Percentiles rank a stretch among this genome's conserved stretches.
These are phyloP conservation scores for Microsporum ferrugineum DNA, from an alignment of 2,329 filamentous ascomycete species.

Conservation along the genomic window DNA sequence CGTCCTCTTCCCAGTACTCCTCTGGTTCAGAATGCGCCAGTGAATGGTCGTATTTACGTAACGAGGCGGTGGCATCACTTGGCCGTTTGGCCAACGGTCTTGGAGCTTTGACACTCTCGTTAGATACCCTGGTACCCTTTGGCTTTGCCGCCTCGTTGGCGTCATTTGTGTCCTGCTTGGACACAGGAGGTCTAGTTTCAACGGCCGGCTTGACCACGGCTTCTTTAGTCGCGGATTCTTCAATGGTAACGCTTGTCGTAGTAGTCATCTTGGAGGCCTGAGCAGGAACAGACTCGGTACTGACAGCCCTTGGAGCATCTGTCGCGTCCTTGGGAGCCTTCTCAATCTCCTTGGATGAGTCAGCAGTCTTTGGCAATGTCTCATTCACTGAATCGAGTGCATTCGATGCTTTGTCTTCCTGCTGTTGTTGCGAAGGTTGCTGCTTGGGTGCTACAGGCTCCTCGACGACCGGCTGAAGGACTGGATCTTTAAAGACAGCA, in stretches of 20 bases:
- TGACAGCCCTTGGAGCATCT: not conserved
- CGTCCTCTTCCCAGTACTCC: constrained; percentile 65
- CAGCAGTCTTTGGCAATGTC: not conserved
- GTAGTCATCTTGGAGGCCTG: not conserved
- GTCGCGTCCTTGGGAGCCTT: not conserved
- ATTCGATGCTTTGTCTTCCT: not conserved
- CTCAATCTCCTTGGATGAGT: not conserved
- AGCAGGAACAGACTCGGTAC: not conserved
- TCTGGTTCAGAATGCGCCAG: constrained; percentile 5
- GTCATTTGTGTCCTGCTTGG: not conserved
- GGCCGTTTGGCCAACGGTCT: not conserved
- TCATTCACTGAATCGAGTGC: not conserved
- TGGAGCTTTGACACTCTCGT: not conserved
- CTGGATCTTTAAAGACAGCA: constrained; percentile 20
- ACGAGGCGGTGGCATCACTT: not conserved
- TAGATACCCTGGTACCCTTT: not conserved
- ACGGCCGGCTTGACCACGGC: not conserved
- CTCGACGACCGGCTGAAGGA: constrained; percentile 1
- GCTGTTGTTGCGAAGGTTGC: not conserved
- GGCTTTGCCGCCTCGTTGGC: not conserved
- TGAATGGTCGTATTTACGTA: constrained; percentile 21
- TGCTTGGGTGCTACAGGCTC: not conserved
- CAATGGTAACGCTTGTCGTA: not conserved
- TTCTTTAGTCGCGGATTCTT: not conserved
- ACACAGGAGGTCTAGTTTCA: not conserved